Evolutionary conservation across 176 grass and related monocot species (phyloP).

Genomic region (Carex pumila): DNA sequence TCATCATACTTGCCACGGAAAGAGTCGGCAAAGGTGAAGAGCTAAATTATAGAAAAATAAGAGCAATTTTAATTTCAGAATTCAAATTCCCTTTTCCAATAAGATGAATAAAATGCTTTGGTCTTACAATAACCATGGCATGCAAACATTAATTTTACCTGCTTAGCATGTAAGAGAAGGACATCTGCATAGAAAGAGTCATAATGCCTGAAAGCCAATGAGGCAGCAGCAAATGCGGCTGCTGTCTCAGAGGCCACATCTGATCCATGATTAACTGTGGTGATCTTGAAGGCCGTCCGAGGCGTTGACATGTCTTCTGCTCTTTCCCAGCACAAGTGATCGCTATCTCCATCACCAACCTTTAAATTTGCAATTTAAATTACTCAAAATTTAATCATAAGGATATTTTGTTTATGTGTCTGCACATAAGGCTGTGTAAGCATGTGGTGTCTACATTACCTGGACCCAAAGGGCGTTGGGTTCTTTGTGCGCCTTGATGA

Average conservation of each 20-base stretch:
- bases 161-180: slow-evolving; percentile 70
- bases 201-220: slow-evolving; percentile 65
- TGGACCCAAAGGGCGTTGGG: slow-evolving; percentile 73
- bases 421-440: not conserved
- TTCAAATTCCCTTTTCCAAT: not conserved
- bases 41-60: slow-evolving; percentile 9
- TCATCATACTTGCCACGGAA: slow-evolving; percentile 82
- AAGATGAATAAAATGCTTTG: not conserved
- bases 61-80: not conserved
- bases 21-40: slow-evolving; percentile 74
- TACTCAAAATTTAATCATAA: not conserved
- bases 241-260: slow-evolving; percentile 74
- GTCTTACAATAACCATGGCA: not conserved
- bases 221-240: slow-evolving; percentile 57
- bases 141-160: slow-evolving; percentile 21
- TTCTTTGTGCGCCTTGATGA: slow-evolving; percentile 84
- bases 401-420: not conserved
- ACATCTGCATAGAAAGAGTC: slow-evolving; percentile 64
- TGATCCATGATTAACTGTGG: slow-evolving; percentile 42
- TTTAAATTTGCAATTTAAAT: slow-evolving; percentile 20
- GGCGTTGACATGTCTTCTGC: slow-evolving; percentile 87
- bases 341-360: slow-evolving; percentile 88
- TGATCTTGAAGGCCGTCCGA: slow-evolving; percentile 65
- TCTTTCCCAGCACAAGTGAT: slow-evolving; percentile 95
- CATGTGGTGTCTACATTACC: slow-evolving; percentile 23